A percentile compares a stretch with the other conserved stretches of the same genome.
Conservation (phyloP, 23 red algal genomes). For the Gracilaria caudata region DNA sequence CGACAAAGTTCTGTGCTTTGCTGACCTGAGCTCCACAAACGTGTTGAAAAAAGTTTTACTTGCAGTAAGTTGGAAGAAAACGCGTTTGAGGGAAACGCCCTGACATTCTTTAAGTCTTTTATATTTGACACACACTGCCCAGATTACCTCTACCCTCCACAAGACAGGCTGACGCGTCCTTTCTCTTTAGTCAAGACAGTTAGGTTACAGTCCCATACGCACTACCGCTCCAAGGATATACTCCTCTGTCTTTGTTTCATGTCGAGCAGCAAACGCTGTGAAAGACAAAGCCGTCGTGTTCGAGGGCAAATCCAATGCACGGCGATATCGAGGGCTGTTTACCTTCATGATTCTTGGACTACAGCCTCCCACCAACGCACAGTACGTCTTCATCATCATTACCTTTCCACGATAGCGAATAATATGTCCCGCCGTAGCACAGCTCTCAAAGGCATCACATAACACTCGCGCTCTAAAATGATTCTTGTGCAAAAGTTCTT, state of each 20-base stretch:
- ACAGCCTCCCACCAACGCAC: background rate
- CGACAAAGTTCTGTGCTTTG: too few relatives aligned
- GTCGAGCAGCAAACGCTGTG: conserved; percentile 22
- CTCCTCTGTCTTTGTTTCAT: conserved; percentile 21
- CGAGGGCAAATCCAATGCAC: background rate
- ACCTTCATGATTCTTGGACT: background rate
- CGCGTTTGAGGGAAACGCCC: too few relatives aligned
- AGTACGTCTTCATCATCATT: conserved; percentile 42
- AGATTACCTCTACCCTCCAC: too few relatives aligned
- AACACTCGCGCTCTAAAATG: conserved; percentile 28
- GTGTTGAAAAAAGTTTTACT: too few relatives aligned
- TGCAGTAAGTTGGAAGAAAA: too few relatives aligned
- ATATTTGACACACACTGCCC: too few relatives aligned
- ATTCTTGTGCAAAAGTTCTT: conserved; percentile 10
- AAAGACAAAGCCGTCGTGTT: conserved; percentile 1
- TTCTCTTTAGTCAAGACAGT: too few relatives aligned
- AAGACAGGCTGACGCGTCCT: too few relatives aligned
- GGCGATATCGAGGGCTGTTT: conserved; percentile 12
- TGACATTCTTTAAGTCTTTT: too few relatives aligned
- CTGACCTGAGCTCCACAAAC: too few relatives aligned
- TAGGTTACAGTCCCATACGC: conserved; percentile 16
- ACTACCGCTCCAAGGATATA: conserved; percentile 16
- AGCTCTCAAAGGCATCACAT: conserved; percentile 23
- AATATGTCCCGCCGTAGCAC: conserved; percentile 40
- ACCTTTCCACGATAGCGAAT: conserved; percentile 1